Evolutionary conservation across 768 basidiomycete species (phyloP).

Genomic region (Leccinum rimulosum): DNA sequence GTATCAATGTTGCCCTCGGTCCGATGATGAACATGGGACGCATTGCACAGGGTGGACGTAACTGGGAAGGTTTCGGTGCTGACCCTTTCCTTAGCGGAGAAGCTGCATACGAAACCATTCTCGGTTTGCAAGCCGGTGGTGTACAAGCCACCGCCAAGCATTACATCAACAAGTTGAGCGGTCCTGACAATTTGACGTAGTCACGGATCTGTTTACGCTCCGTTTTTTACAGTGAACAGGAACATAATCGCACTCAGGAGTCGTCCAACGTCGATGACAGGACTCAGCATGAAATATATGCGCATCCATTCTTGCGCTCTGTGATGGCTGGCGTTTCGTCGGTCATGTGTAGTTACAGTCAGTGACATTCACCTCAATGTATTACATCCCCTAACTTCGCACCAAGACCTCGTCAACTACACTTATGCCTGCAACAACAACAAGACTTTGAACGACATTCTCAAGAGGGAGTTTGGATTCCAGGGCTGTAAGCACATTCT

Average conservation of each 20-base stretch:
- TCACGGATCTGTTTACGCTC: background rate
- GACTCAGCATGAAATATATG: conserved; percentile 55
- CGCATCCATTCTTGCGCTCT: conserved; percentile 54
- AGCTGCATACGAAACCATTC: conserved; percentile 69
- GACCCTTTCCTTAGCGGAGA: conserved; percentile 89
- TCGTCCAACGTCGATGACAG: conserved; percentile 41
- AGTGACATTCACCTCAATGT: background rate
- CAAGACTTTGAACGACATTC: conserved; percentile 54
- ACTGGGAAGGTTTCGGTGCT: conserved; percentile 95
- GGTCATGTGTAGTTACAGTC: conserved; percentile 65
- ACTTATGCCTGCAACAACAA: conserved; percentile 66
- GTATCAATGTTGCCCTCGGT: conserved; percentile 75
- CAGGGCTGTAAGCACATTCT: conserved; percentile 47
- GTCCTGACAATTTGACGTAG: background rate
- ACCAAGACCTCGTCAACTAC: conserved; percentile 50
- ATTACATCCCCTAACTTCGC: background rate
- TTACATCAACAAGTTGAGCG: conserved; percentile 63
- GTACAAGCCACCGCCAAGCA: conserved; percentile 90
- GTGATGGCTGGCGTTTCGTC: conserved; percentile 64
- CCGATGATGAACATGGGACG: conserved; percentile 90
- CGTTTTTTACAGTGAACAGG: conserved; percentile 32
- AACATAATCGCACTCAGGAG: conserved; percentile 31
- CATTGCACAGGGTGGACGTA: conserved; percentile 74
- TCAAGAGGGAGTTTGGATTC: conserved; percentile 67
- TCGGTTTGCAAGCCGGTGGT: conserved; percentile 78